Evolutionary conservation across 164 flowering plant genomes (phyloP), one percentile per base, ranked within the genome.

Genomic region (Aristolochia fimbriata): DNA sequence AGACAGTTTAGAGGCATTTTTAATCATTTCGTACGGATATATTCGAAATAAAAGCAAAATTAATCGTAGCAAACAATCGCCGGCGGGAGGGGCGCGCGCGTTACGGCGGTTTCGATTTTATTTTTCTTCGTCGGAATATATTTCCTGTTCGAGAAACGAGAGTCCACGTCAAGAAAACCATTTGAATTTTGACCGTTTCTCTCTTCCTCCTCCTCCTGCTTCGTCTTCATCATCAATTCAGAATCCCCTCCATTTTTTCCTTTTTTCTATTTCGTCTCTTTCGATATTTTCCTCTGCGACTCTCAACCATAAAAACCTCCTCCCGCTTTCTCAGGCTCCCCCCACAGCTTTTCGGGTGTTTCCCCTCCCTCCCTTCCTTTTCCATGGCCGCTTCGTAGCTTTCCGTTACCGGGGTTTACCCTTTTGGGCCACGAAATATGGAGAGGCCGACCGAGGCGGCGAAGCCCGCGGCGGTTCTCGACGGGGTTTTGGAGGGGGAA

Each of bases 151-250:
- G n/a, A 49, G 13, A 15, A 20, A 23, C 0, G n/a, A 58, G 51
- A 65, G 25, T 41, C 62, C 62, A 52, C 43, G 31, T 45, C 52
- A 21, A 30, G 50, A 20, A 60, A 27, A 51, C 59, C 54, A 51
- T 65, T 65, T 27, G 30, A 27, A 27, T 27, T 27, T 27, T 54
- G 68, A 65, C 63, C 22, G n/a, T n/a, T n/a, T n/a, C n/a, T n/a
- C n/a, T n/a, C n/a, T n/a, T n/a, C n/a, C n/a, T n/a, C n/a, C n/a
- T n/a, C 47, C 4, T 53, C 45, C 58, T 25, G 33, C 31, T 24
- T 16, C 17, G 33, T 17, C 41, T 41, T 27, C 65, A 17, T 41
- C 56, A 37, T n/a, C n/a, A n/a, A n/a, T n/a, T n/a, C n/a, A n/a
- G n/a, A n/a, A 37, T 1, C 43, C 43, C 5, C 30, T 27, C 30